Base-by-base conservation (phyloP, 352 stramenopile genomes). In the Phytophthora pseudosyringae region DNA sequence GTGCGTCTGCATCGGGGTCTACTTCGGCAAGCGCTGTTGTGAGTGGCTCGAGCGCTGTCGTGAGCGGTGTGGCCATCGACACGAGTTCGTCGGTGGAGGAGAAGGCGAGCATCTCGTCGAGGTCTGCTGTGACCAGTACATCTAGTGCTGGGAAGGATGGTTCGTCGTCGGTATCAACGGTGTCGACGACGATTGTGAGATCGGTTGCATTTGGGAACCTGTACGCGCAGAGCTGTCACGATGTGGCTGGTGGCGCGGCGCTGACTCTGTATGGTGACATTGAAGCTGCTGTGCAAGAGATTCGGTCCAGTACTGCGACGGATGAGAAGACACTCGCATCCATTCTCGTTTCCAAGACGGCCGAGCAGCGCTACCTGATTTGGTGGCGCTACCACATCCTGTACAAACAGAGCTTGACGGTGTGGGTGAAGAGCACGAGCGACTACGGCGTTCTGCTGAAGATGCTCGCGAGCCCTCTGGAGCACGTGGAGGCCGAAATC, bases 401-500 rank as follows among this genome's bases (percentile, higher is more conserved):
- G 39, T 79, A 91, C 60, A 83, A 80, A 52, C 77, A 93, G 69
- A 84, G 80, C 61, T 48, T 71, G 36, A 69, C 81, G 26, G 54
- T 88, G 39, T 81, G 85, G 60, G 74, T 75, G 49, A 81, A 89
- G 70, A 75, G 73, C 39, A 73, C 59, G 40, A 78, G 81, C 47
- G 28, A 83, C 64, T 90, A 79, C 58, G 74, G 78, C 56, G 69
- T 82, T 57, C 68, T 92, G 13, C 61, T 90, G 33, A 52, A 75
- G 52, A 47, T 83, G 43, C 70, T 88, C n/a, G 51, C 67, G 8
- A 69, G 67, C 39, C 76, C 80, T 12, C 59, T 90, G 3, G 76
- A 77, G 18, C 75, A 91, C 50, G 71, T 81, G 18, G 83, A 91
- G 60, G 79, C 78, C 5, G 67, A 88, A 64, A 75, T 90, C 28